Base-by-base conservation (phyloP, 441 rosid genomes). In the Biscutella auriculata region DNA sequence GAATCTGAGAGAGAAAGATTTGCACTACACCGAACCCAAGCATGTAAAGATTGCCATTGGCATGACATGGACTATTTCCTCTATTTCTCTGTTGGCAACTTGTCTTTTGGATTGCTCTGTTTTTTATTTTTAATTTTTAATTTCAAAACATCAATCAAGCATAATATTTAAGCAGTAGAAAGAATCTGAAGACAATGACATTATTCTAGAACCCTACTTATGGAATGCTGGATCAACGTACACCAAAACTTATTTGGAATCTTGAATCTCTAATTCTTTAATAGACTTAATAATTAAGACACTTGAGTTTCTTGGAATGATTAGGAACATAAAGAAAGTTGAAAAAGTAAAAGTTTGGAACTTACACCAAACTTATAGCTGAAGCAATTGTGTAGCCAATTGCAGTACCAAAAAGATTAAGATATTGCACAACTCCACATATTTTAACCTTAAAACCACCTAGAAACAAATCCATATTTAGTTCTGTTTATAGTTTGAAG, bases 331-430 rank as follows among this genome's bases (percentile, higher is more conserved):
- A n/a, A 48, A 10, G 5, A 39, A 5, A 41, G 16, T 19, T 51
- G 41, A 21, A 37, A 50, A 68, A 30, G n/a, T 6, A 21, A n/a
- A 28, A 34, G 47, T 55, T 45, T 40, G 7, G n/a, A 53, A 68
- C 95, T 81, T 58, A 86, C 96, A 88, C 66, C 92, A 88, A 67
- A 72, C 98, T 92, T 9, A 80, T 77, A 5, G 98, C 76, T 34
- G 98, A 70, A 52, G 94, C 95, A 9, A 92, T 88, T 1, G 96
- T 84, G 78, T 92, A 92, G 10, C 98, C 95, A 67, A 92, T 69
- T 21, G 98, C 84, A 23, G 79, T 79, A 6, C 97, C 97, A 30
- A 92, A 75, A 40, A 88, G 80, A 37, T 84, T 85, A 46, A 78
- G 5, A 63, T 92, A 88, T 72, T 92, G 98, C 37, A 88, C 77